Evolutionary conservation across 163 green algal genomes (phyloP), one percentile per base, ranked within the genome.

Genomic region (Volvox carteri): DNA sequence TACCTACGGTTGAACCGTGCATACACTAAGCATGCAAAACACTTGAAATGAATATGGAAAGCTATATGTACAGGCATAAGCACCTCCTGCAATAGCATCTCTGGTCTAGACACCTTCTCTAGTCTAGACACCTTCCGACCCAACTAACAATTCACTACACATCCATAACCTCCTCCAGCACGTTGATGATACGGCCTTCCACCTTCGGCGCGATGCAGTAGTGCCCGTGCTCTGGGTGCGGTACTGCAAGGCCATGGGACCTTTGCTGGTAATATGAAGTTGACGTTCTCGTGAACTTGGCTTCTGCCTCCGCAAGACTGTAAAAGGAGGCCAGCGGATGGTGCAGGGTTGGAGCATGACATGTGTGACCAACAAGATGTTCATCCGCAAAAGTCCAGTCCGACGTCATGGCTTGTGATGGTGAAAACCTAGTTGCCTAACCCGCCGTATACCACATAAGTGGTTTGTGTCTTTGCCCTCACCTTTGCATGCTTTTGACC

Each of bases 181-280:
- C 52, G 54, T 89, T 89, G 39, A 89, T 25, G 72, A 96, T 96
- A 68, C 93, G 90, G 18, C 92, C 93, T 78, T 96, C 91, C 28
- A 93, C 37, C 8, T 21, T 62, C 0, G 93, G 93, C 1, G 81
- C 85, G 19, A 96, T 91, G 25, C 89, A 90, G 60, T 91, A 95
- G 6, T 88, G 44, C 28, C 88, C 88, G 0, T 18, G 73, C 16
- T 90, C 76, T 0, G 90, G 80, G 54, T 85, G 62, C 35, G 85
- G 48, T 1, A 90, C 84, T 4, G 65, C 88, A 0, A 86, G 78
- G 11, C 91, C 80, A 21, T 92, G 86, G 18, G 86, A 90, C 1
- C 46, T 39, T 21, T 37, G 18, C 78, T 89, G 73, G 21, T 50
- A 70, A 35, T 77, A 68, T 30, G 25, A 6, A 1, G 52, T 90